These are phyloP conservation scores for Lasiodiplodia citricola DNA, from an alignment of 2,329 filamentous ascomycete species.

Conservation along the genomic window DNA sequence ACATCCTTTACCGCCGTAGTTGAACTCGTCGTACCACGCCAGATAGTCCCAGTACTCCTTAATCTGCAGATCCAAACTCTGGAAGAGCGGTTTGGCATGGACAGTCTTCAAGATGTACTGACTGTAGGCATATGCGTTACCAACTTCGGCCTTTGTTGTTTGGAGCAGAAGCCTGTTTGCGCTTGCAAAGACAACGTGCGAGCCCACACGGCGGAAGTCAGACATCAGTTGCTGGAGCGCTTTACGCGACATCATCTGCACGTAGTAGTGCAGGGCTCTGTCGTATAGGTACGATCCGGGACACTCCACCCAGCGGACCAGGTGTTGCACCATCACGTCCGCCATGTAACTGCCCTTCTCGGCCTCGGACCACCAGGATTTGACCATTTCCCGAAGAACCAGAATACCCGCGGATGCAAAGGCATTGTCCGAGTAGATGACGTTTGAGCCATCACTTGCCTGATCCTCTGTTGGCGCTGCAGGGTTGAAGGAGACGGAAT, in stretches of 20 bases:
- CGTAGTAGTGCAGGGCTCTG: conserved; percentile 90
- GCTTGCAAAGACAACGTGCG: conserved; percentile 93
- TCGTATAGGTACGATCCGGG: conserved; percentile 96
- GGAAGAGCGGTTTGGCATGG: conserved; percentile 91
- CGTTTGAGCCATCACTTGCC: conserved; percentile 66
- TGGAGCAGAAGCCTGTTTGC: conserved; percentile 88
- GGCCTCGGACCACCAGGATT: conserved; percentile 96
- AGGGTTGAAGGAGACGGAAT: conserved; percentile 85
- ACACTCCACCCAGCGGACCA: conserved; percentile 96
- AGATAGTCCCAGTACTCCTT: conserved; percentile 99
- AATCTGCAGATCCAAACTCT: conserved; percentile 96
- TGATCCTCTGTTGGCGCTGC: conserved; percentile 66
- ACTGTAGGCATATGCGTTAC: conserved; percentile 94
- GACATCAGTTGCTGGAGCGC: conserved; percentile 96
- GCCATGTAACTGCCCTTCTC: conserved; percentile 91
- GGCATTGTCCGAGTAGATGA: conserved; percentile 82
- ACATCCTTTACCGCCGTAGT: conserved; percentile 95
- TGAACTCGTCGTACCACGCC: conserved; percentile 98
- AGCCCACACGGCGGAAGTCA: conserved; percentile 93
- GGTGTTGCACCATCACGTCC: conserved; percentile 94
- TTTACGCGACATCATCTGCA: conserved; percentile 98
- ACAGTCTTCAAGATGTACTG: conserved; percentile 99
- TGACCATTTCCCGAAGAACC: conserved; percentile 97
- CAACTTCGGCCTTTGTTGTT: conserved; percentile 94
- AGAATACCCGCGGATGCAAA: conserved; percentile 91